Conservation (phyloP, 2,329 filamentous ascomycete species). For the Eutypella sp. region DNA sequence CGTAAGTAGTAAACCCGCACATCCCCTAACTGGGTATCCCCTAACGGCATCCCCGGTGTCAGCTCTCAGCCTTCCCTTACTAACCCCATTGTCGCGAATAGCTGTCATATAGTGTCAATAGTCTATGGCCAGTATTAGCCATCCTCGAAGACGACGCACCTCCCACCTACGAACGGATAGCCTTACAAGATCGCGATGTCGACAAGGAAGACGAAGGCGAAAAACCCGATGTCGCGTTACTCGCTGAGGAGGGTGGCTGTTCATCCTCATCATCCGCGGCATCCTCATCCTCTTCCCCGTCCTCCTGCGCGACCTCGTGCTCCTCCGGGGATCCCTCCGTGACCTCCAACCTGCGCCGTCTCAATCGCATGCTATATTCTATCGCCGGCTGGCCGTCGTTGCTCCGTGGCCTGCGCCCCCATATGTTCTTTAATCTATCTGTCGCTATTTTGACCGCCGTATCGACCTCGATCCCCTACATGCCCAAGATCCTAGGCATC, state of each 20-base stretch:
- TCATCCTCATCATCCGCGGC: not conserved
- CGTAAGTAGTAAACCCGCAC: not conserved
- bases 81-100: not conserved
- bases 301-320: no score
- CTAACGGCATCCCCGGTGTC: no score
- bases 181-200: not conserved
- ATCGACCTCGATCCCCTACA: slow-evolving; percentile 32
- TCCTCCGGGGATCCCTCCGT: slow-evolving; percentile 32
- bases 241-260: not conserved
- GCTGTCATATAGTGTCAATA: not conserved
- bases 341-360: slow-evolving; percentile 43
- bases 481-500: slow-evolving; percentile 41
- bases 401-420: slow-evolving; percentile 60
- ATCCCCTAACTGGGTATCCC: not conserved
- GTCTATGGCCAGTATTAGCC: not conserved
- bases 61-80: not conserved
- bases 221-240: not conserved
- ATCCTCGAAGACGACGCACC: not conserved
- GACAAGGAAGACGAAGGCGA: slow-evolving; percentile 1
- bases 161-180: not conserved
- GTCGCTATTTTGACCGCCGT: slow-evolving; percentile 33
- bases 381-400: slow-evolving; percentile 57
- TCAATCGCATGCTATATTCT: slow-evolving; percentile 49
- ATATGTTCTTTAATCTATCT: slow-evolving; percentile 31
- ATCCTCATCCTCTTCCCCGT: not conserved